Base-by-base conservation (phyloP, 306 rosid species). In the Nissolia schottii region DNA sequence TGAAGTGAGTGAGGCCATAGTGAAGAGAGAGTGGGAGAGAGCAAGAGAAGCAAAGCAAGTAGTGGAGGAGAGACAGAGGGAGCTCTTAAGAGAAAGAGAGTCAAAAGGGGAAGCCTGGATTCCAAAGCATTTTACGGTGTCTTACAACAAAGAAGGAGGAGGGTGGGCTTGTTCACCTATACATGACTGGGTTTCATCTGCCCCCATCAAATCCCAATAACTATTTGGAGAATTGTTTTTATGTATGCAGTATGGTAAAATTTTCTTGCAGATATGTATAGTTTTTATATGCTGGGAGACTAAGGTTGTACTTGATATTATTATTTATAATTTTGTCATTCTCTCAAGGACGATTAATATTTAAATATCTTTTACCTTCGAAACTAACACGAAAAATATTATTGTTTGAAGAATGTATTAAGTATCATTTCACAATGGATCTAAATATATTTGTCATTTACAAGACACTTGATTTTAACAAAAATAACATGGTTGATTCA, bases 141-240 rank as follows among this genome's bases (percentile, higher is more conserved):
- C 89, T 59, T 67, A 82, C 38, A 82, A 25, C 70, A 86, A 89
- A 72, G 96, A 91, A 76, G 67, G 58, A n/a, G n/a, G n/a, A 27
- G 96, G 93, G 16, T 94, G 96, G 97, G 87, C 82, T 0, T 89
- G 92, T 76, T 76, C 89, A 60, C 96, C 99, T 3, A 81, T 84
- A 62, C 87, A 79, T 9, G 79, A 81, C 1, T 24, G 10, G 50
- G 97, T 89, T 16, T 83, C 96, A 2, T 34, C 82, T 23, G 90
- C 96, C 12, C 96, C 99, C 25, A 86, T 95, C 27, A 24, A 45
- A 58, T 76, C 71, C 20, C 69, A 53, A 45, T 83, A 70, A n/a
- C n/a, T n/a, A n/a, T n/a, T n/a, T n/a, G n/a, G n/a, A n/a, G n/a
- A 70, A 58, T 48, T 56, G 15, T 7, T 53, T 14, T 5, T 14